Conservation (phyloP, 2,329 filamentous ascomycete species). For the Pleochaeta shiraiana region DNA sequence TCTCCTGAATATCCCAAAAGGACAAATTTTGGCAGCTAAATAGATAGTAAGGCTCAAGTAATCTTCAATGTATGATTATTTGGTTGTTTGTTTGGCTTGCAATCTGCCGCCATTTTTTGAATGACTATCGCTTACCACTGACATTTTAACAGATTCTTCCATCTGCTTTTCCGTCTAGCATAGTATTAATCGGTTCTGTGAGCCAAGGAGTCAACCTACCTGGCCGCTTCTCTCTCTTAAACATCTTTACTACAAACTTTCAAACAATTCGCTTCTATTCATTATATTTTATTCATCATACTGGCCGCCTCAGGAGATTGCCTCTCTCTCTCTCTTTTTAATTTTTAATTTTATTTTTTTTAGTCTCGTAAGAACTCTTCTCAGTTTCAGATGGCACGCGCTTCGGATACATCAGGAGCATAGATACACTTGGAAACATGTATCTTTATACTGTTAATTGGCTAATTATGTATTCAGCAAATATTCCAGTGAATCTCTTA, state of each 20-base stretch:
- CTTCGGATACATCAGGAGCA: no score
- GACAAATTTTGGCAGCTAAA: not conserved
- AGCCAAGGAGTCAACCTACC: no score
- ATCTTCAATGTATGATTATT: not conserved
- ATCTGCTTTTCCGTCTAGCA: not conserved
- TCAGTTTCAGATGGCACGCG: no score
- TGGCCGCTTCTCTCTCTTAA: no score
- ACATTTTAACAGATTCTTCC: not conserved
- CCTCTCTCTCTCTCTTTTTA: no score
- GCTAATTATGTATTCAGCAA: not conserved
- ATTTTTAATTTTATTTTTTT: no score
- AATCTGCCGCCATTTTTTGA: not conserved
- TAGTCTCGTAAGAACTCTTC: no score
- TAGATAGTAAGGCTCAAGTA: not conserved
- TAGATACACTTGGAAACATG: no score
- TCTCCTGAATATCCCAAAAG: not conserved
- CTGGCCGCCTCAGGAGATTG: no score
- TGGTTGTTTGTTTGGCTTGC: not conserved
- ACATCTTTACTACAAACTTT: no score
- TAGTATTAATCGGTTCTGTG: not conserved
- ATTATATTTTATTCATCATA: no score
- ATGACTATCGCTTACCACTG: not conserved
- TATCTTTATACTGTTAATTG: not conserved
- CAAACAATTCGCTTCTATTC: no score
- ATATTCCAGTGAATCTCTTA: not conserved